Evolutionary conservation across 2,329 filamentous ascomycete genomes (phyloP), one percentile per base, ranked within the genome.

Genomic region (Ophiostoma angusticollis): DNA sequence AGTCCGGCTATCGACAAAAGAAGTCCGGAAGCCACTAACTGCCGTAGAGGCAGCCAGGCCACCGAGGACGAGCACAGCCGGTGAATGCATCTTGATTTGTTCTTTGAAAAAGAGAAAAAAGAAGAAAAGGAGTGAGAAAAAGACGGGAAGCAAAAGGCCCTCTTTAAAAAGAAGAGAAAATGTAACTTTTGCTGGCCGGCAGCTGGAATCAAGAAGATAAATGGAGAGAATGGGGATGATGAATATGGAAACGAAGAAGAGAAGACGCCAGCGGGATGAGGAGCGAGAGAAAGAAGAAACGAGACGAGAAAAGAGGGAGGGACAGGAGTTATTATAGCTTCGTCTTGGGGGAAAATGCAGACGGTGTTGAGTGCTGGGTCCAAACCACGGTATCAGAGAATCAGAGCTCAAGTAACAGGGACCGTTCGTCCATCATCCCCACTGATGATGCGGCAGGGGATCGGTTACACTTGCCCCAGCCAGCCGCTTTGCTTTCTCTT

Each of bases 61-160:
- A 35, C 53, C 47, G 31, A 54, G 40, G 41, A 52, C 47, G 35
- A 56, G 43, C 36, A 57, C 34, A 11, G 55, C 53, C 44, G 49
- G 50, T 41, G 52, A 47, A 47, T 56, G 50, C 55, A 55, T 56
- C 5, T 46, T 55, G 49, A 47, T 33, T n/a, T n/a, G n/a, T n/a
- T n/a, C n/a, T n/a, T n/a, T n/a, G n/a, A 27, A 14, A 19, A 11
- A 29, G 25, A 21, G 18, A 23, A 17, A n/a, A 23, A 23, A 22
- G 4, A 35, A 16, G 23, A 28, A 19, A 3, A n/a, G 9, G 9
- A 9, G 22, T 12, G 18, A 19, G 24, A 36, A 27, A 37, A 38
- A 12, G 35, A 37, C 19, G 35, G 42, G 40, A 45, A 24, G 25
- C 28, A 35, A 31, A 27, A 12, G 35, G n/a, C n/a, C n/a, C n/a